A percentile compares a stretch with the other conserved stretches of the same genome.
These are phyloP conservation scores for Westerdykella ornata DNA, from an alignment of 2,329 filamentous ascomycete genomes.

Conservation along the genomic window DNA sequence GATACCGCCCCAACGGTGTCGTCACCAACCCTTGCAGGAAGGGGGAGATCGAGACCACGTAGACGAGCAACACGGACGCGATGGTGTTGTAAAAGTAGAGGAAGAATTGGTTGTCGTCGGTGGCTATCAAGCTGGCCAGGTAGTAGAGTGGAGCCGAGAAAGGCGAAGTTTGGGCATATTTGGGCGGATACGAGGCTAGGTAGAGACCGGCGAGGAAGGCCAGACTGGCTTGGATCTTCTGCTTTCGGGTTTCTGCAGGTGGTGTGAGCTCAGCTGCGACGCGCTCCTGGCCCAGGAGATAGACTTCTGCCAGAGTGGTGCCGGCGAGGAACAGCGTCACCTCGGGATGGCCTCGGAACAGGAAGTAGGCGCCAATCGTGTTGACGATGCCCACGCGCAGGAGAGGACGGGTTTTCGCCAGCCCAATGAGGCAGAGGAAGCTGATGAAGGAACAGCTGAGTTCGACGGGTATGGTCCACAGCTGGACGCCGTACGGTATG, in stretches of 20 bases:
- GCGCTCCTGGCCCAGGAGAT: constrained; percentile 35
- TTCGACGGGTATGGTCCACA: constrained; percentile 59
- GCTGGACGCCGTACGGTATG: constrained; percentile 49
- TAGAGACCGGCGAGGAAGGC: constrained; percentile 5
- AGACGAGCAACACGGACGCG: constrained; percentile 37
- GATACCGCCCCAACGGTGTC: constrained; percentile 39
- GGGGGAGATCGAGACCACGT: constrained; percentile 38
- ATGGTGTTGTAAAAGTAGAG: constrained; percentile 1
- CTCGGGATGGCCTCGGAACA: constrained; percentile 49
- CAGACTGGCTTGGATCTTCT: constrained; percentile 14
- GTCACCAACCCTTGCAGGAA: constrained; percentile 40
- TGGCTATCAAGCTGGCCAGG: not conserved
- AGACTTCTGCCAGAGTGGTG: constrained; percentile 51
- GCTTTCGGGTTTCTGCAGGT: not conserved
- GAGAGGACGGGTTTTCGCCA: constrained; percentile 42
- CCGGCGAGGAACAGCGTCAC: constrained; percentile 51
- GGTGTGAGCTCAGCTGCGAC: not conserved
- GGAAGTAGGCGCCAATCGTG: constrained; percentile 41
- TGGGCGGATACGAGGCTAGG: constrained; percentile 1
- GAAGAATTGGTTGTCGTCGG: not conserved
- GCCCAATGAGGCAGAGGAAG: constrained; percentile 49
- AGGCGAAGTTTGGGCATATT: not conserved
- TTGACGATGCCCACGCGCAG: constrained; percentile 42
- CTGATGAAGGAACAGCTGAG: constrained; percentile 54
- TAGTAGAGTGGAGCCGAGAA: not conserved